These are phyloP conservation scores for Myrica gale DNA, from an alignment of 306 rosid species.

Conservation along the genomic window DNA sequence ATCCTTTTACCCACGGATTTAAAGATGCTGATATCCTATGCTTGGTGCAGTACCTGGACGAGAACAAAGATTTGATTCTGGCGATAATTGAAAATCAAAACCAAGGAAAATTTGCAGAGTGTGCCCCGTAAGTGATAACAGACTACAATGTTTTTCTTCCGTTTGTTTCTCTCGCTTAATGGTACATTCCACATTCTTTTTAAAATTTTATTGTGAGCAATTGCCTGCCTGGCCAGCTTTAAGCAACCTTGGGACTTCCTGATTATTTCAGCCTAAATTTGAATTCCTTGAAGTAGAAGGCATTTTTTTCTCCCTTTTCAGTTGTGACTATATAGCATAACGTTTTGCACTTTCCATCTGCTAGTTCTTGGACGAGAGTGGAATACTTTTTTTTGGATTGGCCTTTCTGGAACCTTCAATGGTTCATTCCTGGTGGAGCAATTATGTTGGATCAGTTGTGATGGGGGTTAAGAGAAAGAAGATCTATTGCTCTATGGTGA, in stretches of 20 bases:
- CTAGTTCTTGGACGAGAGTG: neutral
- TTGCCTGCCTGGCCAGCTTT: too few relatives aligned
- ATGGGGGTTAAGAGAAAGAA: neutral
- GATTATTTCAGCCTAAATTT: neutral
- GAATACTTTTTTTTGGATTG: too few relatives aligned
- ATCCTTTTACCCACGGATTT: slow-evolving; percentile 11
- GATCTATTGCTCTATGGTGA: neutral
- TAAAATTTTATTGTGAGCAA: neutral
- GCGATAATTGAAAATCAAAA: slow-evolving; percentile 45
- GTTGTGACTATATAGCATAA: neutral
- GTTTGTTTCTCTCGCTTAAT: slow-evolving; percentile 20
- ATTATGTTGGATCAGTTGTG: neutral
- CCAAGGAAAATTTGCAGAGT: slow-evolving; percentile 38
- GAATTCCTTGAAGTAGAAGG: neutral
- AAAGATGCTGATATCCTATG: slow-evolving; percentile 15
- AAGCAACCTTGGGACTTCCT: neutral
- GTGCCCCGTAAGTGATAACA: slow-evolving; percentile 38
- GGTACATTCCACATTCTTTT: slow-evolving; percentile 10
- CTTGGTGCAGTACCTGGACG: slow-evolving; percentile 55
- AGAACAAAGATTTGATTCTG: slow-evolving; percentile 51
- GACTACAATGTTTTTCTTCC: neutral
- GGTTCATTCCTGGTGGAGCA: neutral
- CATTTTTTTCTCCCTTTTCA: neutral
- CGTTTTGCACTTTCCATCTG: neutral
- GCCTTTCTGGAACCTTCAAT: too few relatives aligned